Evolutionary conservation across 805 yeast genomes (phyloP).

Genomic region (Candida endomychidarum): DNA sequence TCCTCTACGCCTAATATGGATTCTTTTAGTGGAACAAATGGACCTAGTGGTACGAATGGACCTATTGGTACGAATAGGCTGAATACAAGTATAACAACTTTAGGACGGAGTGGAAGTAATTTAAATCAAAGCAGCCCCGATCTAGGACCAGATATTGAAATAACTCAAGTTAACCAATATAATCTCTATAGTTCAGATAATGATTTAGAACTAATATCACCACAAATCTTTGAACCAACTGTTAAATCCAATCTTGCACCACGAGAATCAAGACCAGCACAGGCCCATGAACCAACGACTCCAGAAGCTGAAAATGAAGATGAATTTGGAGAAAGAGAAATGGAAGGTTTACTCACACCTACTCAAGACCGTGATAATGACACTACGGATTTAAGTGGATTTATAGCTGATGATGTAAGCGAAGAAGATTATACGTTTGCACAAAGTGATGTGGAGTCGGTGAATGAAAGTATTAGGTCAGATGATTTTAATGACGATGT

Average conservation of each 20-base stretch:
- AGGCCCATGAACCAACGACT: not conserved
- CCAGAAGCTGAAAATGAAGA: conserved; percentile 24
- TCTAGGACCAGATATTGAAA: conserved; percentile 9
- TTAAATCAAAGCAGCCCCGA: no score
- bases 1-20: not conserved
- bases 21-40: not conserved
- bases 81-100: no score
- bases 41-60: not conserved
- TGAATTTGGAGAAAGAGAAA: conserved; percentile 31
- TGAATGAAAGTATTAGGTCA: conserved; percentile 1
- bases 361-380: conserved; percentile 30
- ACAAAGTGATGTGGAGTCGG: conserved; percentile 6
- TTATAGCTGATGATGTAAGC: conserved; percentile 17
- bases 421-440: conserved; percentile 8
- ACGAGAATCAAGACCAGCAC: not conserved
- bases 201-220: conserved; percentile 1
- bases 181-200: not conserved
- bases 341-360: conserved; percentile 37
- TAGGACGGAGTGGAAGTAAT: no score
- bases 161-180: conserved; percentile 11
- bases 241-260: no score
- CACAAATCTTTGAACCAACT: conserved; percentile 1
- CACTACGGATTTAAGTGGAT: conserved; percentile 30
- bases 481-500: conserved; percentile 10
- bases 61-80: no score